Evolutionary conservation across 768 basidiomycete genomes (phyloP).

Genomic region (Leccinum truebloodii): DNA sequence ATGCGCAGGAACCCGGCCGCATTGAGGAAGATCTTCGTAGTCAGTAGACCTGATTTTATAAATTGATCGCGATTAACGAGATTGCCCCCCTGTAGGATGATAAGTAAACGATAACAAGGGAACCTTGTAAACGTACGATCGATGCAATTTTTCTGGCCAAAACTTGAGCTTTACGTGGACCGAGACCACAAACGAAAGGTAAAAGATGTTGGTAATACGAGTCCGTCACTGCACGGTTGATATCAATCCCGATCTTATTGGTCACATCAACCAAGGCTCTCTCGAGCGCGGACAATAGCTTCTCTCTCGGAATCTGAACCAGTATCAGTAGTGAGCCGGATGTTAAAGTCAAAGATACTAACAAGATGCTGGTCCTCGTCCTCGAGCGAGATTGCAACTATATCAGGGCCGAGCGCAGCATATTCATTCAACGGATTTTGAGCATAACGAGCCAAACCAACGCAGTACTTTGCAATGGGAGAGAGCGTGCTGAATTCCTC

Average conservation of each 20-base stretch:
- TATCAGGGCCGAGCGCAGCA: conserved; percentile 83
- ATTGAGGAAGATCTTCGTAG: conserved; percentile 89
- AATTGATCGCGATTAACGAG: conserved; percentile 88
- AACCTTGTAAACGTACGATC: conserved; percentile 50
- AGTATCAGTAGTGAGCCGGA: conserved; percentile 7
- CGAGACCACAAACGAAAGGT: conserved; percentile 90
- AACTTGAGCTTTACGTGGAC: conserved; percentile 89
- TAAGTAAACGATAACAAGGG: neutral
- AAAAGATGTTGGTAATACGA: conserved; percentile 86
- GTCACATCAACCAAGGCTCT: conserved; percentile 86
- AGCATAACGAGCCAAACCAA: conserved; percentile 88
- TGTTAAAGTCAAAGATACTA: conserved; percentile 22
- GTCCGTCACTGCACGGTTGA: conserved; percentile 90
- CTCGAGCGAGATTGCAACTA: conserved; percentile 80
- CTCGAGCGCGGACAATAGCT: conserved; percentile 78
- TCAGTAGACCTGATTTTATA: conserved; percentile 75
- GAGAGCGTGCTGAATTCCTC: conserved; percentile 83
- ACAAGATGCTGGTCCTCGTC: conserved; percentile 88
- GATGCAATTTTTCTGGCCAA: conserved; percentile 79
- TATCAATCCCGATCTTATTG: conserved; percentile 93
- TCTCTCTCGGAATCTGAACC: conserved; percentile 81
- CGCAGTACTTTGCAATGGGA: conserved; percentile 83
- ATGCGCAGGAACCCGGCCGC: conserved; percentile 92
- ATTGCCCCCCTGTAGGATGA: conserved; percentile 69
- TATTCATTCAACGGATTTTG: conserved; percentile 96